Evolutionary conservation across 345 rosid species (phyloP).

Genomic region (Lumnitzera racemosa): DNA sequence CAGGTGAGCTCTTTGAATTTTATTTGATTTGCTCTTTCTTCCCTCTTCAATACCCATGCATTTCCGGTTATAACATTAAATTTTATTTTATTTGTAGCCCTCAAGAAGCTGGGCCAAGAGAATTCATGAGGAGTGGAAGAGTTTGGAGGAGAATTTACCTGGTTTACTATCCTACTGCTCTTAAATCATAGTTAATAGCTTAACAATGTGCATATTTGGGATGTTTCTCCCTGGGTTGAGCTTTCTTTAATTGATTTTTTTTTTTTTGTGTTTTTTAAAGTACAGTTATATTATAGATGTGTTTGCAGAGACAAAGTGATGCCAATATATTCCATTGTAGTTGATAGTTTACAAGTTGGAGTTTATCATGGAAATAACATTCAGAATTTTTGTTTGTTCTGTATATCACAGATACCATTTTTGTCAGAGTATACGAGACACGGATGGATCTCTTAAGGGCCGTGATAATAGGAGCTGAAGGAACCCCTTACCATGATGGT

Average conservation of each 20-base stretch:
- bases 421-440: slow-evolving; percentile 82
- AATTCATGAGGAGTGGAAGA: slow-evolving; percentile 88
- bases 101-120: slow-evolving; percentile 59
- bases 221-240: not conserved
- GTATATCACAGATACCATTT: slow-evolving; percentile 54
- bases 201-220: not conserved
- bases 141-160: slow-evolving; percentile 81
- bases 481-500: slow-evolving; percentile 95
- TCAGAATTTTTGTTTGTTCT: slow-evolving; percentile 1
- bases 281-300: not conserved
- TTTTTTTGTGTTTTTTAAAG: too few relatives aligned
- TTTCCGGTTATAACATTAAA: not conserved
- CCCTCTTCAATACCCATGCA: not conserved
- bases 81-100: slow-evolving; percentile 30
- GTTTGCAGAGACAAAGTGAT: too few relatives aligned
- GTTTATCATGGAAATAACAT: not conserved
- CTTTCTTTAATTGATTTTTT: too few relatives aligned
- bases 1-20: slow-evolving; percentile 35
- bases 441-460: slow-evolving; percentile 95
- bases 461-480: slow-evolving; percentile 85
- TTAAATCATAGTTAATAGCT: not conserved
- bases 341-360: not conserved
- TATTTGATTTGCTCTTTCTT: not conserved
- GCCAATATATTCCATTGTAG: not conserved
- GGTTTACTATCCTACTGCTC: slow-evolving; percentile 29